Base-by-base conservation (phyloP, 2,329 filamentous ascomycete genomes). In the Conoideocrella luteorostrata region DNA sequence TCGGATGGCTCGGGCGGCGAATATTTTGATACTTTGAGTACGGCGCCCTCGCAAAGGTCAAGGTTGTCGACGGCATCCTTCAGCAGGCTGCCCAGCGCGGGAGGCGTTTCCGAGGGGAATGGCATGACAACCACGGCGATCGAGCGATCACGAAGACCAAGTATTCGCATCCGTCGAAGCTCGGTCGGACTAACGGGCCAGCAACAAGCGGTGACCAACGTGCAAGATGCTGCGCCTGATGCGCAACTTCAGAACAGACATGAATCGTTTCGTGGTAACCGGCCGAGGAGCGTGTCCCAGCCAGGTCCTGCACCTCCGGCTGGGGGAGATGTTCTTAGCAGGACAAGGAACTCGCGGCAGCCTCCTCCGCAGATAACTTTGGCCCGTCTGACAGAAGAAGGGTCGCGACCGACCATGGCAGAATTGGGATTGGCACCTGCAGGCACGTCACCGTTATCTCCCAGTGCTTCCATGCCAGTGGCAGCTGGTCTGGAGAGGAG, bases 331-430 rank as follows among this genome's bases (percentile, higher is more conserved):
- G 42, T 23, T 6, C 39, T 46, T n/a, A 44, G 46, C 11, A 29
- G 55, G 5, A 55, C 55, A 17, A 52, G 63, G 11, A 55, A 60
- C 41, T 61, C 59, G 18, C 50, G 61, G 29, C 51, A 59, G 22
- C 47, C 54, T 7, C 62, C 59, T 13, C 59, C 58, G n/a, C 62
- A 64, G 39, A 39, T 54, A 5, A 58, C 61, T 28, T 50, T 68
- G 54, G 65, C 65, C 11, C 61, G 65, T 30, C 50, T 68, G 36
- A 68, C 65, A 0, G 65, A 68, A 33, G 65, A 68, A 47, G 64
- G 65, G 7, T 44, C 48, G 0, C 56, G 65, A 0, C 65, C 65
- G 2, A 65, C 55, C 12, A 52, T 64, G 44, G 55, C 60, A 2
- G 65, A 68, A 32, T 45, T 68, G 23, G 60, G 56, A 1, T 3